Percentiles rank a stretch among this genome's conserved stretches.
Conservation (phyloP, 176 grass and related monocot genomes). For the Phragmites australis region DNA sequence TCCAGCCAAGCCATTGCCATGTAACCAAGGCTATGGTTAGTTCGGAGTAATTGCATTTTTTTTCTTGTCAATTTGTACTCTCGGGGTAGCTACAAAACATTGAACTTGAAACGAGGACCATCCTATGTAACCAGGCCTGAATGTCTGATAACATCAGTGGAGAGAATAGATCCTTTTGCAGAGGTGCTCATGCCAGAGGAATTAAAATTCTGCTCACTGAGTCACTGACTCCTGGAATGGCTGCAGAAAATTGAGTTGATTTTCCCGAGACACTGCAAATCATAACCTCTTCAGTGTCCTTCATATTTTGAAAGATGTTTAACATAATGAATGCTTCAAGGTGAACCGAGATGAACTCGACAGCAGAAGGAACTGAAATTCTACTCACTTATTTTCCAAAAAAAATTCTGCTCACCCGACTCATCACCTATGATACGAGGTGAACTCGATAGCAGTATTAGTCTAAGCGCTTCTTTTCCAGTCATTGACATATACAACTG, state of each 20-base stretch:
- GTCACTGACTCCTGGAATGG: background rate
- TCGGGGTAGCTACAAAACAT: background rate
- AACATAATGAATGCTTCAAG: background rate
- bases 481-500: background rate
- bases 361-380: background rate
- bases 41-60: background rate
- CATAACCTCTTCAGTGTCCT: background rate
- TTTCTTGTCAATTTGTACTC: too few species aligned
- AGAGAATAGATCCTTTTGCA: background rate
- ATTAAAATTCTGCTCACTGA: background rate
- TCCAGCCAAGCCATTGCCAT: background rate
- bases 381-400: background rate
- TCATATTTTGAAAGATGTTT: background rate
- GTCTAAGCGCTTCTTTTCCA: too few species aligned
- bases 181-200: background rate
- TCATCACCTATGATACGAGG: background rate
- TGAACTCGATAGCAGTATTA: too few species aligned
- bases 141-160: background rate
- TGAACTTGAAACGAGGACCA: background rate
- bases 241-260: background rate
- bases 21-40: background rate
- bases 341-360: background rate
- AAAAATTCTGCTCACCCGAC: too few species aligned
- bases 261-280: background rate
- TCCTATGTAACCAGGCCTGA: slow-evolving; percentile 4